These are phyloP conservation scores for Pseudoscleropodium purum DNA, from an alignment of 225 moss, liverwort and hornwort species.

Conservation along the genomic window DNA sequence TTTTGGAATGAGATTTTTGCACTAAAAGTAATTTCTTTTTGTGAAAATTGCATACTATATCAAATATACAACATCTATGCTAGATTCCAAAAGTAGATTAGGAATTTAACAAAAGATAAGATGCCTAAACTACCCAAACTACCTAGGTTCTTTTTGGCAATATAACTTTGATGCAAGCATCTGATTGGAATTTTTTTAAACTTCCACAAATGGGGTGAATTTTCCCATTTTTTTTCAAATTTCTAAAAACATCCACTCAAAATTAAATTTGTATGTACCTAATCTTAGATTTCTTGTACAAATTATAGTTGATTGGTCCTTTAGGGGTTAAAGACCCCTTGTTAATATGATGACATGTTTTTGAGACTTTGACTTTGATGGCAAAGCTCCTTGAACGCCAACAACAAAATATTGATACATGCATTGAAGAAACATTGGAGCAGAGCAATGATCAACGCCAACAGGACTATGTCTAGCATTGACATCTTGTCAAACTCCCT, in stretches of 20 bases:
- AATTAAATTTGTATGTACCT: neutral
- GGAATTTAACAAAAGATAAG: neutral
- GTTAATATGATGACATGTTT: neutral
- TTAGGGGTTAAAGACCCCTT: neutral
- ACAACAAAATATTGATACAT: no score
- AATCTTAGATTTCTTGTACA: neutral
- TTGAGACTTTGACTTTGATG: no score
- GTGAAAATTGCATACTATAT: no score
- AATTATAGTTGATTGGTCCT: neutral
- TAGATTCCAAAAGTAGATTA: neutral
- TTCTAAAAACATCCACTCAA: neutral
- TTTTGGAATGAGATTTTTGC: neutral
- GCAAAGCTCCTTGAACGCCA: no score
- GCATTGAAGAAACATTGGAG: no score
- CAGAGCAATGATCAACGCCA: no score
- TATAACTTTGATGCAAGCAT: neutral
- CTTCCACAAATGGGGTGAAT: neutral
- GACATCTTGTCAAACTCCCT: no score
- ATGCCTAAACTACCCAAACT: neutral
- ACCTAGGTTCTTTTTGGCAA: accelerated
- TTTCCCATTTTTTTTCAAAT: neutral
- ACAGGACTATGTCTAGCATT: no score
- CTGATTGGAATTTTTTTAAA: neutral
- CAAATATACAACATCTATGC: accelerated
- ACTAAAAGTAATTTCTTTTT: neutral